These are phyloP conservation scores for Malus sylvestris DNA, from an alignment of 306 rosid species.

Conservation along the genomic window DNA sequence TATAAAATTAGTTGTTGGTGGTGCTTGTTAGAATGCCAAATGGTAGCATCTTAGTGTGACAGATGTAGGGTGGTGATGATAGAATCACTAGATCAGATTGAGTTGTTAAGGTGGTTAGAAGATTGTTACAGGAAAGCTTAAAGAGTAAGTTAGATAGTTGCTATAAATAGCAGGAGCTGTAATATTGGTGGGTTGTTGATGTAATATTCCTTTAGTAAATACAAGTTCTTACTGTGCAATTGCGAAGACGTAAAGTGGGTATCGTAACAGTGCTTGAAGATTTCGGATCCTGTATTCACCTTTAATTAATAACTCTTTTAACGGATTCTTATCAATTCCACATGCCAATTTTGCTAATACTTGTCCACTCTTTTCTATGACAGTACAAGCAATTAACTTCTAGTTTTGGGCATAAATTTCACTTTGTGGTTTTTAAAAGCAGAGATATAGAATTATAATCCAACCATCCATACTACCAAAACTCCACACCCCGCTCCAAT, in stretches of 20 bases:
- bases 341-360: constrained; percentile 22
- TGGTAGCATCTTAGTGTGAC: too few relatives aligned
- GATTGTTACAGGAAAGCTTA: too few relatives aligned
- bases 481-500: too few relatives aligned
- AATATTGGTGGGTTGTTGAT: too few relatives aligned
- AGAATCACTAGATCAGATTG: too few relatives aligned
- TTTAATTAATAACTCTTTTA: not conserved
- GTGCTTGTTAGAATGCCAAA: not conserved
- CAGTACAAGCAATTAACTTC: constrained; percentile 18
- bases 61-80: too few relatives aligned
- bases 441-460: not conserved
- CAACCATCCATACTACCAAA: not conserved
- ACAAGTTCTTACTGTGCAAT: too few relatives aligned
- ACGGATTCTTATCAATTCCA: not conserved
- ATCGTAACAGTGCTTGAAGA: not conserved
- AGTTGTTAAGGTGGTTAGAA: too few relatives aligned
- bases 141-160: too few relatives aligned
- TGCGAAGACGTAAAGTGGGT: too few relatives aligned
- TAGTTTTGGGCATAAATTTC: constrained; percentile 21
- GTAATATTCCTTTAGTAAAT: too few relatives aligned
- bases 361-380: not conserved
- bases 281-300: not conserved
- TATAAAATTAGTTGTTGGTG: not conserved
- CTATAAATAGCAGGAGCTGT: too few relatives aligned
- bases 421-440: constrained; percentile 15